Percentiles rank a stretch among this genome's conserved stretches.
Evolutionary conservation across 2,329 filamentous ascomycete species (phyloP).

Genomic region (Penicillium aurantiogriseum): DNA sequence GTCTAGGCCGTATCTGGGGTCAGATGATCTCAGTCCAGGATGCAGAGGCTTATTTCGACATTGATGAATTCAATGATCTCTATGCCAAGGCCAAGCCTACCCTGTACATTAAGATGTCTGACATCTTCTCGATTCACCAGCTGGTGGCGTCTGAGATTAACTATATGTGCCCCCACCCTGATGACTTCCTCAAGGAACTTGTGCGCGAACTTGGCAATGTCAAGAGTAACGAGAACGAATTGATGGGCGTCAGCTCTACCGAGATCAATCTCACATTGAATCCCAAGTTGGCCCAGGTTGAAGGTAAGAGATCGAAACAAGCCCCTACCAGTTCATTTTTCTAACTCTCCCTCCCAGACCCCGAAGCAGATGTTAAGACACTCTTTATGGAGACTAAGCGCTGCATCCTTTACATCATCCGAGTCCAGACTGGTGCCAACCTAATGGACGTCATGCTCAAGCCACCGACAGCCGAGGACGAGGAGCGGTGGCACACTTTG

Average conservation of each 20-base stretch:
- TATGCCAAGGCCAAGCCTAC: conserved; percentile 96
- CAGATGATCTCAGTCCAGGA: conserved; percentile 79
- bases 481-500: conserved; percentile 79
- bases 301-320: conserved; percentile 49
- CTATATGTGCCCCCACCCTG: conserved; percentile 72
- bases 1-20: conserved; percentile 71
- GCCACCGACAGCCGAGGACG: conserved; percentile 81
- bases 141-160: conserved; percentile 77
- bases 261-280: conserved; percentile 90
- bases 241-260: conserved; percentile 78
- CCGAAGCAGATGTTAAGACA: conserved; percentile 85
- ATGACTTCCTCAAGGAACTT: conserved; percentile 87
- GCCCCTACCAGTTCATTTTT: background rate
- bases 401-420: conserved; percentile 95
- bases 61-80: conserved; percentile 97
- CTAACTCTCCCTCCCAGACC: conserved; percentile 55
- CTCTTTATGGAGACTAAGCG: conserved; percentile 98
- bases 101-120: conserved; percentile 97
- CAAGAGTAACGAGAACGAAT: conserved; percentile 93
- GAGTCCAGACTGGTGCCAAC: conserved; percentile 85
- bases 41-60: conserved; percentile 90
- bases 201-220: conserved; percentile 92
- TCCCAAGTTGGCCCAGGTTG: conserved; percentile 82
- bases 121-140: conserved; percentile 94
- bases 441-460: conserved; percentile 95